Evolutionary conservation across 768 basidiomycete genomes (phyloP), one percentile per base, ranked within the genome.

Genomic region (Suillus clintonianus): DNA sequence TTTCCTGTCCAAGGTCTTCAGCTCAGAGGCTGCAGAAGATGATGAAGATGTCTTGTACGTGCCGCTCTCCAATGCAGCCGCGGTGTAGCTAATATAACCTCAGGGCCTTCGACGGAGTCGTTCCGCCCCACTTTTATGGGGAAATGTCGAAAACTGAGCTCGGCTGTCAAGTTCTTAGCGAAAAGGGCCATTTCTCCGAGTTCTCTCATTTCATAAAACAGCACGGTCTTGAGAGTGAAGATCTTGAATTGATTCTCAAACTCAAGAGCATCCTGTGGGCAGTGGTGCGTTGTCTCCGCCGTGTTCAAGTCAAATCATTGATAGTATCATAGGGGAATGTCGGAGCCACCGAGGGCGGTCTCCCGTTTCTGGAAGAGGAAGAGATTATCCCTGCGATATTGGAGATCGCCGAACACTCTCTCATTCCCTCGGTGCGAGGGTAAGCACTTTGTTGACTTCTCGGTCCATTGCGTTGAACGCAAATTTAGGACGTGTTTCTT

Each of bases 181-280:
- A 96, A 63, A 95, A 91, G 68, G 93, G 93, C 0, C 94, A 99
- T 72, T 95, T 99, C 70, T 72, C 84, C 6, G 94, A 97, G 66
- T 98, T 98, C 70, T 89, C 94, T 1, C 89, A 93, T 63, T 92
- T 97, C 69, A 92, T 99, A 59, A 85, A 93, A 27, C 86, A 89
- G 63, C 95, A 99, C 74, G 90, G 89, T 22, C 82, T 90, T 56
- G 97, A 98, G 75, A 86, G 85, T 55, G 86, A 89, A 62, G 97
- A 99, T 73, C 76, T 85, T 14, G 92, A 92, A 45, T 81, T 97
- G 41, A 91, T 98, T 55, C 79, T 90, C 70, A 95, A 93, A 75
- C 76, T 99, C 50, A 99, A 99, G 78, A 97, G 95, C 71, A 91
- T 95, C 15, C 80, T 99, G 0, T 99, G 97, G 97, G 95, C 95